Evolutionary conservation across 2,329 filamentous ascomycete species (phyloP), one percentile per base, ranked within the genome.

Genomic region (Leptographium galeiforme): DNA sequence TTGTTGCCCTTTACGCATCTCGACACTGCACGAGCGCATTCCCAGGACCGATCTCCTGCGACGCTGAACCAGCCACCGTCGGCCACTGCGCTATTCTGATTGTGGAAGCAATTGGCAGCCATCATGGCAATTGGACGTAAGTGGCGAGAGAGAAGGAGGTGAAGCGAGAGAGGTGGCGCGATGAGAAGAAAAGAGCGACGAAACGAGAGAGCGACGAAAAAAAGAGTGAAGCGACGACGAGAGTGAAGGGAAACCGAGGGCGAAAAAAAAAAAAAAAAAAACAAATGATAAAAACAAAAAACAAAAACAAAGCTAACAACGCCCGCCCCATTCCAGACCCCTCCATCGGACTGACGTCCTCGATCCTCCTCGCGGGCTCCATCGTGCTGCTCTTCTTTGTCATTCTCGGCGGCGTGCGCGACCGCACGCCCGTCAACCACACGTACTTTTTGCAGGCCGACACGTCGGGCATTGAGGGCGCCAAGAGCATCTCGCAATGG

Each of bases 391-490:
- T 81, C 51, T 76, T 75, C 66, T 80, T 82, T 70, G 67, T 81
- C 59, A 74, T 84, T 62, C 73, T 84, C 41, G 70, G 74, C 18
- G 79, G 72, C 55, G 66, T 80, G 14, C 16, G 11, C 14, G 33
- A 66, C 56, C 65, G 66, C n/a, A 64, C 71, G 8, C 78, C 78
- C 2, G 72, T 94, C 53, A 79, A 85, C 67, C 72, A 82, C 55
- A 89, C 89, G 59, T 96, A 89, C 70, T 95, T 96, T 74, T 80
- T 97, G 36, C 76, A 85, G 64, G 87, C 87, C 62, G 78, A 86
- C 64, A 95, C 90, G 1, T 72, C 71, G 36, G 80, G 75, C 63
- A 89, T 95, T 63, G 72, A 77, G 4, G 82, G 83, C 48, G 84
- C 88, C 13, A 79, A 83, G 51, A 57, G 74, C 50, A 61, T 77